Base-by-base conservation (phyloP, 169 alveolate species). In the Eimeria tenella region DNA sequence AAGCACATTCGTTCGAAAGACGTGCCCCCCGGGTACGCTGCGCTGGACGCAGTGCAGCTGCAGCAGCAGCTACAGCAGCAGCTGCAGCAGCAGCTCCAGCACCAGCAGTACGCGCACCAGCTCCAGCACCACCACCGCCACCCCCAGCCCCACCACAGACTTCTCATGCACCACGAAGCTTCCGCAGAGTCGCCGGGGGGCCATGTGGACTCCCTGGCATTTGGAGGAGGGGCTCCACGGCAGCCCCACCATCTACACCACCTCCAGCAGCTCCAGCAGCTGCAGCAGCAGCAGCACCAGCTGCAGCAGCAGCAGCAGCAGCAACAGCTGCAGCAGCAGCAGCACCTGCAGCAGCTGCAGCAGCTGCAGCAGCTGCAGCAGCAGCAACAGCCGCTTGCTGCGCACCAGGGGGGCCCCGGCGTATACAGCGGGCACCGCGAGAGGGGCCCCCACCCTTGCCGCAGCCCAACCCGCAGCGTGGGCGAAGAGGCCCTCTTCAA, bases 321-420 rank as follows among this genome's bases (percentile, higher is more conserved):
- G 21, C 74, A 65, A 2, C 74, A 65, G 3, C 74, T 19, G 31
- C 74, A 13, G 21, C 74, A 9, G 21, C 74, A 65, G 21, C 74
- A 65, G 21, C 74, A 65, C 10, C 74, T 19, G 31, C 74, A 13
- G 21, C 74, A 9, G 21, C 74, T 19, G 74, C 74, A 65, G 74
- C 74, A 65, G 74, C 74, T 19, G 74, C 74, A 65, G 74, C 74
- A 65, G 74, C 74, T 19, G 74, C 74, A 65, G 74, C 74, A 65
- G 74, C 31, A 19, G 74, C 31, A 65, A 25, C 74, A 65, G 74
- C 74, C 17, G 31, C 23, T 65, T 9, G 74, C 21, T 6, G 74
- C 49, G 31, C 74, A 19, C 23, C 21, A 13, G 10, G 31, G 21
- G 15, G 25, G 74, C 21, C 74, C 21, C 74, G 21, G 23, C 10